These are phyloP conservation scores for Fraxinus cuspidata DNA, from an alignment of 257 asterid genomes.

Conservation along the genomic window DNA sequence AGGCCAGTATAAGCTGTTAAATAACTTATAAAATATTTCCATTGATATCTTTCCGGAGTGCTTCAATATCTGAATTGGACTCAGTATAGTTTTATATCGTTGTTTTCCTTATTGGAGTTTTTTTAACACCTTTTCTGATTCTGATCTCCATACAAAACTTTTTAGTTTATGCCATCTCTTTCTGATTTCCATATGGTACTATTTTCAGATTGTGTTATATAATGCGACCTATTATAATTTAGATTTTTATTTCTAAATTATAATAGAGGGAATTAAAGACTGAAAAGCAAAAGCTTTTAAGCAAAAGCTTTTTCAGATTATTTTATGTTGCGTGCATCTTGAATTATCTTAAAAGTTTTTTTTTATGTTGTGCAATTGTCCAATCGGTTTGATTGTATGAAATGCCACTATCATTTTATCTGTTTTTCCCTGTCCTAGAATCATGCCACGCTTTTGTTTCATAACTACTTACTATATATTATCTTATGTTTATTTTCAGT, in stretches of 20 bases:
- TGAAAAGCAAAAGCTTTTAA: background rate
- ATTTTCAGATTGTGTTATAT: background rate
- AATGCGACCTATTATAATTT: background rate
- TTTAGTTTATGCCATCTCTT: background rate
- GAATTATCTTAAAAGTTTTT: background rate
- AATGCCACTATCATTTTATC: background rate
- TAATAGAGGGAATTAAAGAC: background rate
- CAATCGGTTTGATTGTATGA: slow-evolving; percentile 6
- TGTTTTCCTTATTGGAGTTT: slow-evolving; percentile 8
- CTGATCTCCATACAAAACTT: slow-evolving; percentile 4
- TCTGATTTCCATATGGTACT: background rate
- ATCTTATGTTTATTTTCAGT: slow-evolving; percentile 52
- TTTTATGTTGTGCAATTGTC: background rate
- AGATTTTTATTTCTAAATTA: slow-evolving; percentile 8
- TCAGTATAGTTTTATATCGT: background rate
- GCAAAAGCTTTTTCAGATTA: background rate
- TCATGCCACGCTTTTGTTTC: background rate
- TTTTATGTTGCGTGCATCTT: background rate
- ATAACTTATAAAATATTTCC: background rate
- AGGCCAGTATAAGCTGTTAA: background rate
- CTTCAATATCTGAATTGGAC: background rate
- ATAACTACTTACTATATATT: slow-evolving; percentile 36
- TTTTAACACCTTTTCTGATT: background rate
- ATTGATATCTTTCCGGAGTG: background rate
- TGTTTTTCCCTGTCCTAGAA: background rate